Percentiles rank a stretch among this genome's conserved stretches.
These are phyloP conservation scores for Mycena crocata DNA, from an alignment of 768 basidiomycete genomes.

Conservation along the genomic window DNA sequence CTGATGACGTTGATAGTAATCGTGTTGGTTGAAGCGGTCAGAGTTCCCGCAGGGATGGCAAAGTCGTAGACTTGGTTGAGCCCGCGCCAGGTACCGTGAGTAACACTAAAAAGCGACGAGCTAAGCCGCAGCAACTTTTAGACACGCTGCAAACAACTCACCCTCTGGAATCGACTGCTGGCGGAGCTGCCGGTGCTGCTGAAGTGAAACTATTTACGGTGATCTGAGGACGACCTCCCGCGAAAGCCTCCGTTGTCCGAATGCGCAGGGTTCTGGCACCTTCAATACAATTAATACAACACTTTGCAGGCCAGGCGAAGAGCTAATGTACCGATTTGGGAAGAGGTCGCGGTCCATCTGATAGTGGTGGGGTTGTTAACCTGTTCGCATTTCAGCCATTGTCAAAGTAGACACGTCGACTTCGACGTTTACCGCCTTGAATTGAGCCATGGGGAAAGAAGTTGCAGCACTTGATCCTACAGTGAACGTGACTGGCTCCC, in stretches of 20 bases:
- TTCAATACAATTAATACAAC: constrained; percentile 25
- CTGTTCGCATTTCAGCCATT: too few relatives aligned
- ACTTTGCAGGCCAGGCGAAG: too few relatives aligned
- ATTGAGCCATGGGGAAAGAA: too few relatives aligned
- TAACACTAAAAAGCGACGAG: constrained; percentile 47
- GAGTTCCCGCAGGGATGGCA: constrained; percentile 53
- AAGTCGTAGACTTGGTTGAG: constrained; percentile 58
- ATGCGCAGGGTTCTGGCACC: constrained; percentile 61
- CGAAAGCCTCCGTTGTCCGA: constrained; percentile 58
- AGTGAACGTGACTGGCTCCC: too few relatives aligned
- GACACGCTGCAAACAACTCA: constrained; percentile 39
- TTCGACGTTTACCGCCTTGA: too few relatives aligned
- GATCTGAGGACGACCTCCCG: constrained; percentile 59
- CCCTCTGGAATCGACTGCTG: constrained; percentile 57
- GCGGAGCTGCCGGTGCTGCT: constrained; percentile 53
- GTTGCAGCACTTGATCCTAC: too few relatives aligned
- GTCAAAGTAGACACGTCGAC: too few relatives aligned
- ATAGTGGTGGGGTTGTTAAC: too few relatives aligned
- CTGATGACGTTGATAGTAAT: constrained; percentile 57
- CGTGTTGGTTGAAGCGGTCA: constrained; percentile 56
- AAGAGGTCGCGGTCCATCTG: too few relatives aligned
- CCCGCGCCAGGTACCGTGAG: constrained; percentile 64
- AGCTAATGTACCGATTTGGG: too few relatives aligned
- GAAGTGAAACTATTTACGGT: constrained; percentile 58
- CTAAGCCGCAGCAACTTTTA: too few relatives aligned